Base-by-base conservation (phyloP, 23 red algal genomes). In the Gracilaria domingensis region DNA sequence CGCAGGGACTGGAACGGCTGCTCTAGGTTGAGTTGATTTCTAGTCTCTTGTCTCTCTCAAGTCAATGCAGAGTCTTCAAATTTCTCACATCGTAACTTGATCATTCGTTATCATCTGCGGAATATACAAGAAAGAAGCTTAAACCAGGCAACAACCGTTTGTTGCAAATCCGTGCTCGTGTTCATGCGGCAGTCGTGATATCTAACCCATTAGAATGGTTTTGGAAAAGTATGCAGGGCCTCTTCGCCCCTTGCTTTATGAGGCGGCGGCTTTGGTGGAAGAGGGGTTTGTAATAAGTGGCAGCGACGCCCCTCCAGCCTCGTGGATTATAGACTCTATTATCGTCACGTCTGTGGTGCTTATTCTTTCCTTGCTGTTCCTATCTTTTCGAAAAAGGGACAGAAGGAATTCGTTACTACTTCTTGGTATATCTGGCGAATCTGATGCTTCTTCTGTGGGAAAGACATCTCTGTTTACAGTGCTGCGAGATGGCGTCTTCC, bases 361-460 rank as follows among this genome's bases (percentile, higher is more conserved):
- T 18, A 7, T 75, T 42, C 23, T 75, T 50, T 75, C 84, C 21
- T 44, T 74, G 17, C 7, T 71, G 40, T 66, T 11, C 33, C 2
- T 77, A 8, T 44, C 9, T 4, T 49, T 76, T 24, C 69, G 62
- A 5, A 34, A 47, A 56, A 47, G 42, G 53, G 87, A 90, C n/a
- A 66, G 5, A 7, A 72, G 87, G 14, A 70, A 80, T 40, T 37
- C 55, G 1, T 38, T 81, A 26, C 33, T 90, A 1, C 49, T 90
- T 57, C n/a, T 90, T 0, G 87, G 87, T 39, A 90, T 90, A 26
- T 90, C 87, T 28, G 87, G 87, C 32, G 87, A 90, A 79, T 66
- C 28, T 21, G 87, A 90, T 90, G 53, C 54, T 23, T 72, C 87
- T 23, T 70, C 87, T 35, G 87, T 90, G 0, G 87, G 87, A 38